Base-by-base conservation (phyloP, 805 yeast genomes). In the Blastobotrys terrestris region DNA sequence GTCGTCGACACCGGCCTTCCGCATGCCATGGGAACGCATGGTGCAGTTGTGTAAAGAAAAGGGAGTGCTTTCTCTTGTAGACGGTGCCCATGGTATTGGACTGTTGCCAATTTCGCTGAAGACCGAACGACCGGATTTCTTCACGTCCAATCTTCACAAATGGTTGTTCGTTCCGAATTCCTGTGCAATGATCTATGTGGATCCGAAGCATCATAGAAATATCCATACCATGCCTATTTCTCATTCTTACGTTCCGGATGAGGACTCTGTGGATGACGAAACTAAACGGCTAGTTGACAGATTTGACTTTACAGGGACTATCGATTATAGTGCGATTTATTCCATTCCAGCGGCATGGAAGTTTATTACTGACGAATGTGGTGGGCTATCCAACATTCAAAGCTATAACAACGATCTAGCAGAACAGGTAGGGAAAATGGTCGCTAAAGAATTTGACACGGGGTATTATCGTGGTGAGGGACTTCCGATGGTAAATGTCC, bases 1-100 rank as follows among this genome's bases (percentile, higher is more conserved):
- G n/a, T 67, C 78, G 18, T 83, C 89, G 0, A 75, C 77, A 79
- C 92, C 94, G 1, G 84, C 84, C 6, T 76, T 76, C 3, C 59
- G 65, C 19, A 58, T 84, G 31, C 92, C 94, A 0, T 84, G 74
- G 63, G 74, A 75, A 54, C 62, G 70, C 49, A 57, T 85, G 46
- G 70, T 74, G 2, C 55, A 63, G 5, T 59, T 78, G 43, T 80
- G 88, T 57, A 63, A 67, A 11, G 65, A 76, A 48, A 66, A 78
- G 48, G 65, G 67, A 13, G 77, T 79, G 3, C 55, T 81, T 46
- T 78, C 87, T 2, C 66, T 83, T 45, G 75, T 85, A 21, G 92
- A 85, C 63, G 92, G 85, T 14, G 92, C 91, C 3, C 92, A 85
- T 61, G 77, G 80, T 1, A 72, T 80, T 39, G 92, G 92, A 0